Evolutionary conservation across 306 rosid genomes (phyloP).

Genomic region (Styphnolobium japonicum): DNA sequence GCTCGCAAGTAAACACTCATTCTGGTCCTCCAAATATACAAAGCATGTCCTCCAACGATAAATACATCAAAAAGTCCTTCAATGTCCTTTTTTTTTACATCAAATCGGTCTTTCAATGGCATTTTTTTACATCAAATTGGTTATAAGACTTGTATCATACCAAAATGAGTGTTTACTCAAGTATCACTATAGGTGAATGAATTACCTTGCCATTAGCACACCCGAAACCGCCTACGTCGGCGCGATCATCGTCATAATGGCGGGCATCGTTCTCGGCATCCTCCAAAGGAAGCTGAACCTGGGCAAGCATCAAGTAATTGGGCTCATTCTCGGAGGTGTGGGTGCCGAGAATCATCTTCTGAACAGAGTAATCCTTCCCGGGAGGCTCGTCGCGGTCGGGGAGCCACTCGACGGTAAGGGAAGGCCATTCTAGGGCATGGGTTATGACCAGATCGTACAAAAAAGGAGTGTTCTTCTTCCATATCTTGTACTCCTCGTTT

Average conservation of each 20-base stretch:
- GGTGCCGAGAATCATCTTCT: conserved; percentile 90
- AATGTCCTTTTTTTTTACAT: no score
- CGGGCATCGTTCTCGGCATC: conserved; percentile 94
- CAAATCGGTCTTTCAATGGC: no score
- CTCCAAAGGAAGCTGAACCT: conserved; percentile 93
- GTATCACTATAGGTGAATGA: no score
- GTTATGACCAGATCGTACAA: conserved; percentile 92
- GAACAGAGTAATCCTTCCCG: conserved; percentile 91
- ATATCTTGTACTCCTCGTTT: conserved; percentile 97
- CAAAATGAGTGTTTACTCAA: no score
- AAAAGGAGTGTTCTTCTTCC: conserved; percentile 98
- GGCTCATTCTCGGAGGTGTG: conserved; percentile 98
- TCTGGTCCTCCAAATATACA: background rate
- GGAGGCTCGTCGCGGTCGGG: conserved; percentile 90
- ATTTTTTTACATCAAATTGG: no score
- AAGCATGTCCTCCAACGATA: no score
- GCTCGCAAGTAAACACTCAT: background rate
- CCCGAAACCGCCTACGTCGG: conserved; percentile 84
- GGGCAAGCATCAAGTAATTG: conserved; percentile 93
- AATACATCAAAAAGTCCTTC: no score
- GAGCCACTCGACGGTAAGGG: conserved; percentile 96
- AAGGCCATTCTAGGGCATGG: conserved; percentile 98
- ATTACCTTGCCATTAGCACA: conserved; percentile 95
- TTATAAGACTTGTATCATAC: no score
- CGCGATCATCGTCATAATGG: conserved; percentile 85